These are phyloP conservation scores for Saccharomycopsis olivae DNA, from an alignment of 805 yeast species.

Conservation along the genomic window DNA sequence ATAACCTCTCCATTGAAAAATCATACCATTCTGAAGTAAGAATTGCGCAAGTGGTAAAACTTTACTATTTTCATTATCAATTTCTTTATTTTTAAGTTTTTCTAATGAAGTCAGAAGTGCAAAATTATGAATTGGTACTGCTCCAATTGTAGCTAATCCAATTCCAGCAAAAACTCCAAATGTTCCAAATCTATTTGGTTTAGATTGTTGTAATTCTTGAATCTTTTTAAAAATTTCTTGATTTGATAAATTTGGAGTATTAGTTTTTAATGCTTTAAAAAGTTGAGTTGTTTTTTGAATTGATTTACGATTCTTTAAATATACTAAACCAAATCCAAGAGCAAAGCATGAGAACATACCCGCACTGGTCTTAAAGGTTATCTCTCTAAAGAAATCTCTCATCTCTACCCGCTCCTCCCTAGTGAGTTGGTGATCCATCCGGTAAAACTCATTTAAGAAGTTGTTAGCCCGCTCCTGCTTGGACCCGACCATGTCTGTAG, in stretches of 20 bases:
- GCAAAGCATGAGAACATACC: constrained; percentile 3
- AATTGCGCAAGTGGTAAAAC: constrained; percentile 7
- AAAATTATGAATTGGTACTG: not conserved
- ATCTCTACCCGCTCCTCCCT: constrained; percentile 8
- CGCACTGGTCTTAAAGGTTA: not conserved
- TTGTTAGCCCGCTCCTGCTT: too few relatives aligned
- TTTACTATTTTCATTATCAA: not conserved
- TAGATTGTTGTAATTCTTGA: not conserved
- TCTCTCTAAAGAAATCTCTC: constrained; percentile 5
- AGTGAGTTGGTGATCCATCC: constrained; percentile 10
- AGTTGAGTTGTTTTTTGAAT: constrained; percentile 2
- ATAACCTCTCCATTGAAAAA: constrained; percentile 7
- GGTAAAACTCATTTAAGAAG: constrained; percentile 8
- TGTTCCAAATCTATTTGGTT: constrained; percentile 6
- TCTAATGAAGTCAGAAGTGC: not conserved
- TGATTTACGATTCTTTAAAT: constrained; percentile 6
- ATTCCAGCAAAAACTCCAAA: constrained; percentile 8
- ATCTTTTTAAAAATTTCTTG: constrained; percentile 4
- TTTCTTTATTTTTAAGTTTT: not conserved
- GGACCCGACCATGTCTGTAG: too few relatives aligned
- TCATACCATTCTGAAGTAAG: not conserved
- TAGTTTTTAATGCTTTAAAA: not conserved
- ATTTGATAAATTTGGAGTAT: constrained; percentile 1
- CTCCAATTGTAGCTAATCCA: not conserved
- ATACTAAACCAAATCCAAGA: constrained; percentile 7